These are phyloP conservation scores for Euphrasia confusa DNA, from an alignment of 257 asterid genomes.

Conservation along the genomic window DNA sequence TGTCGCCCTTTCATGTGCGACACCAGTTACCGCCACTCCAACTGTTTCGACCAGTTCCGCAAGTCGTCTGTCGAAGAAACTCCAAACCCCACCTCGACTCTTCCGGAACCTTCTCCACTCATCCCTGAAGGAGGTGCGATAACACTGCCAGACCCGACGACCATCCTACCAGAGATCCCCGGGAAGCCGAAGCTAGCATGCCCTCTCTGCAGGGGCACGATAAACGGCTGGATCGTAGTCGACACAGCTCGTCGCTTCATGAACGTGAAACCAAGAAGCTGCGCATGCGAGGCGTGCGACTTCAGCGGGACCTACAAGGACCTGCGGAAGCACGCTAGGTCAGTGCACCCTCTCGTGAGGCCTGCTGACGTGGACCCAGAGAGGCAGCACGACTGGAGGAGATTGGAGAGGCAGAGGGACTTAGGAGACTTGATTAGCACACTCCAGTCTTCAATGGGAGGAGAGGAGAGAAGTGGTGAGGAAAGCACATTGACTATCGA, in stretches of 20 bases:
- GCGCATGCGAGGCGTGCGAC: conserved; percentile 77
- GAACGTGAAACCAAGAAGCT: conserved; percentile 73
- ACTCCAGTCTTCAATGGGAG: conserved; percentile 65
- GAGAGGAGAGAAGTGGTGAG: conserved; percentile 47
- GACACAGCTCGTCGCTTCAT: conserved; percentile 66
- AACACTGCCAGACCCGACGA: not conserved
- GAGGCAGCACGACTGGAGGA: conserved; percentile 79
- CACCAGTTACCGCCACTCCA: conserved; percentile 93
- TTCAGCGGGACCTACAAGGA: conserved; percentile 69
- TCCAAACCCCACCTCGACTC: conserved; percentile 29
- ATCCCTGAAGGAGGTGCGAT: conserved; percentile 31
- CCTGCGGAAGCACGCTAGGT: conserved; percentile 76
- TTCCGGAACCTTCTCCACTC: conserved; percentile 31
- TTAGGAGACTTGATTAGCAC: conserved; percentile 70
- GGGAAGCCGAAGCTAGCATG: conserved; percentile 50
- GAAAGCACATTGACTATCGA: conserved; percentile 46
- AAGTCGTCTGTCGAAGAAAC: conserved; percentile 42
- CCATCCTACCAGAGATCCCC: conserved; percentile 28
- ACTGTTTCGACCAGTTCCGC: conserved; percentile 78
- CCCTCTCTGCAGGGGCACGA: conserved; percentile 78
- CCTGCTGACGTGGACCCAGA: conserved; percentile 79
- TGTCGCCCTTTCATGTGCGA: conserved; percentile 91
- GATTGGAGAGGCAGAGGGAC: conserved; percentile 78
- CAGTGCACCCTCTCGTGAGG: conserved; percentile 65
- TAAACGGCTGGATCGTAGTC: conserved; percentile 65